These are phyloP conservation scores for Colletotrichum tropicale DNA, from an alignment of 2,329 filamentous ascomycete species.

Conservation along the genomic window DNA sequence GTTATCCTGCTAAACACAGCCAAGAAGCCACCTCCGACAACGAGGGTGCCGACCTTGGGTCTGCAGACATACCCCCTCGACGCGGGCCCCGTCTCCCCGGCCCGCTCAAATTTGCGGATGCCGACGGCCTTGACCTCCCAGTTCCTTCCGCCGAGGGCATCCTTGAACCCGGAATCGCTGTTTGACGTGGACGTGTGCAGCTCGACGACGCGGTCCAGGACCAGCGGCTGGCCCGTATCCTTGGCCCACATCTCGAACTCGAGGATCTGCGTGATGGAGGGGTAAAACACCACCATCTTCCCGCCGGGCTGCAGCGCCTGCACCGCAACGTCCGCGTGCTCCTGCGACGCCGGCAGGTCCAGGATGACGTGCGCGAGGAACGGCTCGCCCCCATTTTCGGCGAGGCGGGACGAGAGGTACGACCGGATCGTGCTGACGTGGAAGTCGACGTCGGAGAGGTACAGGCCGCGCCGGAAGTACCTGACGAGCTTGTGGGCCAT, in stretches of 20 bases:
- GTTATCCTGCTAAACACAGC: slow-evolving; percentile 31
- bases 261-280: slow-evolving; percentile 79
- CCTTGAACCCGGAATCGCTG: slow-evolving; percentile 47
- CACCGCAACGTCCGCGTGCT: slow-evolving; percentile 48
- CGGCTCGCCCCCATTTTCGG: slow-evolving; percentile 45
- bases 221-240: slow-evolving; percentile 55
- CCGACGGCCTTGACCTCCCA: slow-evolving; percentile 66
- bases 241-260: slow-evolving; percentile 63
- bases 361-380: slow-evolving; percentile 77
- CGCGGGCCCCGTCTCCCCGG: neutral
- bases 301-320: slow-evolving; percentile 68
- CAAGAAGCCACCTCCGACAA: slow-evolving; percentile 45
- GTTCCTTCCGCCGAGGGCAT: slow-evolving; percentile 55
- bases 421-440: slow-evolving; percentile 69
- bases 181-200: slow-evolving; percentile 45
- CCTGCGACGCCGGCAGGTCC: slow-evolving; percentile 71
- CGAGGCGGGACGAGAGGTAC: slow-evolving; percentile 63
- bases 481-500: slow-evolving; percentile 69
- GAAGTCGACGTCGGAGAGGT: slow-evolving; percentile 74
- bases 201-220: slow-evolving; percentile 65
- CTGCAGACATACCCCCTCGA: slow-evolving; percentile 41
- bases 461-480: slow-evolving; percentile 73
- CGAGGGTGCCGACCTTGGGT: slow-evolving; percentile 43
- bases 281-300: slow-evolving; percentile 72
- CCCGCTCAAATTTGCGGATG: slow-evolving; percentile 25